Conservation (phyloP, 2,329 filamentous ascomycete species). For the Xylariaceae sp. region DNA sequence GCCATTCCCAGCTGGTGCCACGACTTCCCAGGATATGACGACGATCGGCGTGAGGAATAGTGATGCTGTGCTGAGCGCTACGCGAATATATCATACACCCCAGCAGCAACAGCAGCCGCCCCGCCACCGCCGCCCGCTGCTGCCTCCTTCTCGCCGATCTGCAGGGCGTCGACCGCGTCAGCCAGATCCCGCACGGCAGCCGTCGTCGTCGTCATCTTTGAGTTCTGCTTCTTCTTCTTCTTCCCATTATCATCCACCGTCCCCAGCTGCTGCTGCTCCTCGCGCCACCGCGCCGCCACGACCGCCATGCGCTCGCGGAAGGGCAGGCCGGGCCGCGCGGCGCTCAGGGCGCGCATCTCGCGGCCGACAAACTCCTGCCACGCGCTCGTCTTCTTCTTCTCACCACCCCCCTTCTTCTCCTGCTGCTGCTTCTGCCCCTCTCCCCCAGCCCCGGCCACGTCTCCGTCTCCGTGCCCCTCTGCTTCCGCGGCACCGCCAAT, state of each 20-base stretch:
- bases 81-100: too few species aligned
- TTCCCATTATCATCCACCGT: constrained; percentile 26
- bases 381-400: constrained; percentile 29
- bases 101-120: constrained; percentile 1
- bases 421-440: constrained; percentile 28
- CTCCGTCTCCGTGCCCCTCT: not conserved
- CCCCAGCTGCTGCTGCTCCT: constrained; percentile 63
- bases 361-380: constrained; percentile 13
- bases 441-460: constrained; percentile 49
- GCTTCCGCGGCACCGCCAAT: constrained; percentile 17
- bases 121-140: not conserved
- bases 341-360: constrained; percentile 20
- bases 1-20: too few species aligned
- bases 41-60: too few species aligned
- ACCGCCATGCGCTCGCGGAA: constrained; percentile 64
- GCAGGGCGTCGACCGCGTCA: constrained; percentile 47
- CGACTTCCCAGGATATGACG: too few species aligned
- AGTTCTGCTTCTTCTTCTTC: constrained; percentile 39
- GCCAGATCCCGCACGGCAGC: too few species aligned
- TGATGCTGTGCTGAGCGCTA: too few species aligned
- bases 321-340: constrained; percentile 18
- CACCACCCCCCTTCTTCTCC: constrained; percentile 5
- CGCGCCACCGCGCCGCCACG: constrained; percentile 52
- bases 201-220: constrained; percentile 39
- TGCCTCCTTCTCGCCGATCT: too few species aligned